Percentiles rank a stretch among this genome's conserved stretches.
These are phyloP conservation scores for Dillenia suffruticosa DNA, from an alignment of 164 flowering plant species.

Conservation along the genomic window DNA sequence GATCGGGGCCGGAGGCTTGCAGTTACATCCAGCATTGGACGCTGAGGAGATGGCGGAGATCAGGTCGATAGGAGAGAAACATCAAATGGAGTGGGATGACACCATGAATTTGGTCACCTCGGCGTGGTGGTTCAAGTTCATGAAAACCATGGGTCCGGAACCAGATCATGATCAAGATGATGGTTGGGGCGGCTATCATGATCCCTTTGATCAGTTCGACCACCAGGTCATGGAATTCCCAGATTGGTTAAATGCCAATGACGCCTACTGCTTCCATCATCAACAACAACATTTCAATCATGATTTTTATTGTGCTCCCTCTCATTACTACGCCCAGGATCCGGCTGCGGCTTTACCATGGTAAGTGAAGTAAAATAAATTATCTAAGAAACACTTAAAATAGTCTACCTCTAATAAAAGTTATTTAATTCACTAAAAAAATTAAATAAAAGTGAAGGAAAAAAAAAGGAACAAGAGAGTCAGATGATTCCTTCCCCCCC, in stretches of 20 bases:
- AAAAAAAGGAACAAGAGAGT: too few relatives aligned
- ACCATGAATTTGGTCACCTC: slow-evolving; percentile 66
- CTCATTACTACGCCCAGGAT: slow-evolving; percentile 48
- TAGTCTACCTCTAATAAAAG: too few relatives aligned
- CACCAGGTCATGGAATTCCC: slow-evolving; percentile 57
- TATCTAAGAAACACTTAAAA: too few relatives aligned
- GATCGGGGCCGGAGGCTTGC: slow-evolving; percentile 14
- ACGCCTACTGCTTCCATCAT: slow-evolving; percentile 35
- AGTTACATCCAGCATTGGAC: slow-evolving; percentile 54
- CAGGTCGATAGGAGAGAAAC: slow-evolving; percentile 73
- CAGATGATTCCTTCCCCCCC: too few relatives aligned
- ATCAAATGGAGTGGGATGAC: slow-evolving; percentile 89
- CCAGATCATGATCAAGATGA: slow-evolving; percentile 27
- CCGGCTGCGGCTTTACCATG: slow-evolving; percentile 67
- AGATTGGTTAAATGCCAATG: slow-evolving; percentile 69
- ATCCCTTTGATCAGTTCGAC: slow-evolving; percentile 40
- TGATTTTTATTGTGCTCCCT: slow-evolving; percentile 10
- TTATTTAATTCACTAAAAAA: too few relatives aligned
- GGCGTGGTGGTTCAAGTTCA: slow-evolving; percentile 84
- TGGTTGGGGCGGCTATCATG: slow-evolving; percentile 37
- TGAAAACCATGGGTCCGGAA: slow-evolving; percentile 49
- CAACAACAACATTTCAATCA: slow-evolving; percentile 47
- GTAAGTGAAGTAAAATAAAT: slow-evolving; percentile 30
- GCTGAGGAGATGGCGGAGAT: slow-evolving; percentile 85
- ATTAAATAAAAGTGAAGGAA: too few relatives aligned